Base-by-base conservation (phyloP, 2,329 filamentous ascomycete species). In the Pseudocercospora musae region DNA sequence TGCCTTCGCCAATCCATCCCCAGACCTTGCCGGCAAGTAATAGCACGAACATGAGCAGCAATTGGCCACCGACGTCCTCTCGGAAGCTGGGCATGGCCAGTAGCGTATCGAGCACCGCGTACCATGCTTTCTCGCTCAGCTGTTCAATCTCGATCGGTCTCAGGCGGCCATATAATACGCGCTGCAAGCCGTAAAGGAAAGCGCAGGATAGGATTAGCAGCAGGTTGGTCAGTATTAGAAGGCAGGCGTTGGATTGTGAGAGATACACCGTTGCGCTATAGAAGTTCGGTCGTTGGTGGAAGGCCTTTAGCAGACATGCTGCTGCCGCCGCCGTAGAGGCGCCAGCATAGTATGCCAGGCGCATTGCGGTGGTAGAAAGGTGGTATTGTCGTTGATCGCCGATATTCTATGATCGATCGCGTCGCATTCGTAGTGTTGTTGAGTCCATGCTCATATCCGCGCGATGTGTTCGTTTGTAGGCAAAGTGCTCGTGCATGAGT, bases 71-170 rank as follows among this genome's bases (percentile, higher is more conserved):
- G 18, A 99, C 87, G 75, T 98, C 93, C 66, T 97, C 95, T 49
- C 95, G 85, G 77, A 99, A 98, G 68, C 96, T 96, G 29, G 95
- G 97, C 94, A 99, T 98, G 29, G 95, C 95, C 67, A 99, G 82
- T 73, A 93, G 91, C 67, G 95, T 99, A 79, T 99, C 95, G 52
- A 94, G 96, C 44, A 98, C 91, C 42, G 95, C 94, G 74, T 97
- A 97, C 96, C 96, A 99, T 55, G 91, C 93, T 77, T 94, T 94
- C 77, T 99, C 95, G 74, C 96, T 97, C 13, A 99, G 85, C 76
- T 98, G 94, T 77, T 99, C 96, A 71, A 95, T 90, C 80, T 99
- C 95, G 80, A 96, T 91, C 25, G 92, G 89, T 69, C 96, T 92
- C 21, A 99, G 85, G 18, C 87, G 88, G 64, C 95, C 95, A 73